phyloP scores from a whole-genome alignment of 1,284 basidiomycete genomes.

The Coniferiporia sulphurascens region DNA sequence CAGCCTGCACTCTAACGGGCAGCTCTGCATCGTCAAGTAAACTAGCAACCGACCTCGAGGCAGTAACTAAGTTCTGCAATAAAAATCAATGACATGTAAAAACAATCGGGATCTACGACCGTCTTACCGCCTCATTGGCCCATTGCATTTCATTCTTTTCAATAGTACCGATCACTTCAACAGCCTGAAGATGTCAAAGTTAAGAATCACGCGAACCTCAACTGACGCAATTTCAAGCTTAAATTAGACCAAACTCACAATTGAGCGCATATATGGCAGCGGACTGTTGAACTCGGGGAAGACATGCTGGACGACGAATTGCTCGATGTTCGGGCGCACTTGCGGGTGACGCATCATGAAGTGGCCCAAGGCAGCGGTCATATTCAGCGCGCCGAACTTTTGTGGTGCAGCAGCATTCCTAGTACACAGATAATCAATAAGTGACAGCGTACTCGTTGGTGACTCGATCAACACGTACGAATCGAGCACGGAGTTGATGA shows the following conservation, averaged over 20 bases:
- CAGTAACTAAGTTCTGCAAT: slow-evolving; percentile 52
- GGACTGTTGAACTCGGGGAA: slow-evolving; percentile 61
- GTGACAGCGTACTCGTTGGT: neutral
- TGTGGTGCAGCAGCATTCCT: slow-evolving; percentile 56
- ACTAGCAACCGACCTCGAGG: slow-evolving; percentile 57
- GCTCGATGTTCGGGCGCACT: slow-evolving; percentile 71
- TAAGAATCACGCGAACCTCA: neutral
- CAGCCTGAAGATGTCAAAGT: slow-evolving; percentile 39
- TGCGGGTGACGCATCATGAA: slow-evolving; percentile 80
- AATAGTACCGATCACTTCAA: slow-evolving; percentile 72
- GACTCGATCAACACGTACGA: slow-evolving; percentile 41
- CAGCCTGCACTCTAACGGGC: slow-evolving; percentile 83
- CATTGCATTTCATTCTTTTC: slow-evolving; percentile 64
- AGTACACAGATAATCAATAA: neutral
- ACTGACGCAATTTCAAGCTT: neutral
- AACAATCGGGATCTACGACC: neutral
- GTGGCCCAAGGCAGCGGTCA: slow-evolving; percentile 68
- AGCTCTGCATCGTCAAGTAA: slow-evolving; percentile 73
- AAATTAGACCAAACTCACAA: slow-evolving; percentile 45
- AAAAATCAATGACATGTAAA: slow-evolving; percentile 1
- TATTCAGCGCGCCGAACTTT: slow-evolving; percentile 79
- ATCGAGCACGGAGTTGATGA: slow-evolving; percentile 67
- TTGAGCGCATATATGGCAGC: slow-evolving; percentile 70
- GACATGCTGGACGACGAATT: slow-evolving; percentile 69
- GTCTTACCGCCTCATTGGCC: slow-evolving; percentile 56